Evolutionary conservation across 306 rosid genomes (phyloP).

Genomic region (Inga laurina): DNA sequence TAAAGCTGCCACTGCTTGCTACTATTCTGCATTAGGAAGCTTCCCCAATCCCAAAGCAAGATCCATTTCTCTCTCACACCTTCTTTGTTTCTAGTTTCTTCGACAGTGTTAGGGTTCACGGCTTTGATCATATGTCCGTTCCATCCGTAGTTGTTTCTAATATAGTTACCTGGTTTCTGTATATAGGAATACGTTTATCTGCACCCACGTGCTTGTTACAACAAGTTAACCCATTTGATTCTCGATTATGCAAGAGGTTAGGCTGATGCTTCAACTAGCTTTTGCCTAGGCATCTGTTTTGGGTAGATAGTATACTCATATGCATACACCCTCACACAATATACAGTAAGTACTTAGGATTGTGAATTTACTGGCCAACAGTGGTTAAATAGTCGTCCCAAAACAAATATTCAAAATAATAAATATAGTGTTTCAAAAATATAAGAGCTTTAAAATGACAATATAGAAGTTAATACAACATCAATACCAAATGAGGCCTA

Average conservation of each 20-base stretch:
- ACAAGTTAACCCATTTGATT: constrained; percentile 17
- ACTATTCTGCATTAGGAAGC: constrained; percentile 26
- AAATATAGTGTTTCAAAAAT: too few species aligned
- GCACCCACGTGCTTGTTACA: background rate
- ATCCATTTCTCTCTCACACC: background rate
- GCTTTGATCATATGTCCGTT: constrained; percentile 3
- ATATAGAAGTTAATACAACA: too few species aligned
- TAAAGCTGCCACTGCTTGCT: constrained; percentile 30
- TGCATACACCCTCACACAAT: background rate
- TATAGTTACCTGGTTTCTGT: constrained; percentile 28
- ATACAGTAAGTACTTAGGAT: background rate
- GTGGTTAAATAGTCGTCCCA: too few species aligned
- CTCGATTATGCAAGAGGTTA: constrained; percentile 31
- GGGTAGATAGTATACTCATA: background rate
- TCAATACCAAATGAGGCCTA: too few species aligned
- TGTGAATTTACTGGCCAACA: too few species aligned
- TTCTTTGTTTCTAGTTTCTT: background rate
- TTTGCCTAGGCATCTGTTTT: background rate
- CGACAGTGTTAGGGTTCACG: background rate
- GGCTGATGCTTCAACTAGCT: constrained; percentile 5
- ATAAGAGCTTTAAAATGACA: too few species aligned
- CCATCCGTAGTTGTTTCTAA: constrained; percentile 1
- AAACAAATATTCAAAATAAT: too few species aligned
- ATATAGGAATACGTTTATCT: background rate
- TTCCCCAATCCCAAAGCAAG: constrained; percentile 19